phyloP scores from a whole-genome alignment of 1,284 basidiomycete species.

The Macrocystidia cucumis region DNA sequence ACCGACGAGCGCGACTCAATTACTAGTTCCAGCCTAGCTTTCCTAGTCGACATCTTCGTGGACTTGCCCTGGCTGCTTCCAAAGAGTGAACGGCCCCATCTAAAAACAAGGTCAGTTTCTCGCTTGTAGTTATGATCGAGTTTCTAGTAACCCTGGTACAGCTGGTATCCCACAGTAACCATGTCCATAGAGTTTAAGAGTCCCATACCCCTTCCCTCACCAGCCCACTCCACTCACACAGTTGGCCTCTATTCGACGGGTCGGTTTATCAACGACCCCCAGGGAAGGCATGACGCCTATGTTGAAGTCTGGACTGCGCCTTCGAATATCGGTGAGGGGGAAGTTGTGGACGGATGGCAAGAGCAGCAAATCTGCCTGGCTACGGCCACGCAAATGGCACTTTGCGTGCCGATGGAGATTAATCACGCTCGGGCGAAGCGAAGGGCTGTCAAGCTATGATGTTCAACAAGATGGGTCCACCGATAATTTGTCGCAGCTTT shows the following conservation, averaged over 20 bases:
- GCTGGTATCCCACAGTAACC: conserved; percentile 56
- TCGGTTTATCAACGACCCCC: conserved; percentile 40
- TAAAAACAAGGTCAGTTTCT: conserved; percentile 19
- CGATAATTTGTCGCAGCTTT: no score
- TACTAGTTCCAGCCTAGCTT: conserved; percentile 37
- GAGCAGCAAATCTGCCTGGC: conserved; percentile 55
- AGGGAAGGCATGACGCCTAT: conserved; percentile 46
- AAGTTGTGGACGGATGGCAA: conserved; percentile 38
- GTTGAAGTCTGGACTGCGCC: conserved; percentile 62
- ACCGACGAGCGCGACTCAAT: conserved; percentile 32
- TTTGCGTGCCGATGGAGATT: conserved; percentile 38
- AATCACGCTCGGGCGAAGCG: conserved; percentile 30
- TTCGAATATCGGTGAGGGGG: conserved; percentile 37
- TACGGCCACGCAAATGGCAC: conserved; percentile 51
- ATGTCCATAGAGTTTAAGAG: conserved; percentile 54
- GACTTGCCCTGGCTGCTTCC: conserved; percentile 40
- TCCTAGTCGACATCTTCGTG: conserved; percentile 45
- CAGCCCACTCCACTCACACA: conserved; percentile 34
- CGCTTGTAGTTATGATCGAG: neutral
- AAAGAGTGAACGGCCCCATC: conserved; percentile 18
- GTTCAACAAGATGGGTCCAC: neutral
- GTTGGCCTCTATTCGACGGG: conserved; percentile 45
- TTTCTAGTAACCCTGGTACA: conserved; percentile 12
- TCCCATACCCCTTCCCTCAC: conserved; percentile 36
- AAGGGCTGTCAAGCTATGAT: conserved; percentile 9